Conservation (phyloP, 352 stramenopile genomes). For the Phytophthora colocasiae region DNA sequence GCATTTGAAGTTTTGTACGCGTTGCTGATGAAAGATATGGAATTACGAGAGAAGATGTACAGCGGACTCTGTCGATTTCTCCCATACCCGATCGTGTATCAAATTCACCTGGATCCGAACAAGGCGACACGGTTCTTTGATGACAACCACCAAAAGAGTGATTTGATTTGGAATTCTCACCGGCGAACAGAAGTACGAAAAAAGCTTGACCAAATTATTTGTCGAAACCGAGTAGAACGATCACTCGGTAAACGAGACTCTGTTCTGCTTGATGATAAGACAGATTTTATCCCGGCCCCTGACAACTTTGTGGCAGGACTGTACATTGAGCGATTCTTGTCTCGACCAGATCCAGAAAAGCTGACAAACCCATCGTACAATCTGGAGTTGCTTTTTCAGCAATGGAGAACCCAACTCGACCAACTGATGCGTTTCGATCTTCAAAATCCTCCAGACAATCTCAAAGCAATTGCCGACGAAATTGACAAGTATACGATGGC, state of each 20-base stretch:
- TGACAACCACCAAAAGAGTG: conserved; percentile 85
- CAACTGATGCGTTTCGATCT: conserved; percentile 68
- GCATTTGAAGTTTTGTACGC: conserved; percentile 87
- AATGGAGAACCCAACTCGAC: conserved; percentile 71
- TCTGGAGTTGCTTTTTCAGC: conserved; percentile 75
- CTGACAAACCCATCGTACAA: conserved; percentile 84
- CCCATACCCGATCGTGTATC: conserved; percentile 83
- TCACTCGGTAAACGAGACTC: conserved; percentile 81
- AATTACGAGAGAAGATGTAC: conserved; percentile 78
- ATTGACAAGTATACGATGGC: conserved; percentile 78
- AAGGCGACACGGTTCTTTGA: conserved; percentile 81
- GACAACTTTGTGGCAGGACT: conserved; percentile 78
- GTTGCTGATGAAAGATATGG: conserved; percentile 75
- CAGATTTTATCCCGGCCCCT: conserved; percentile 66
- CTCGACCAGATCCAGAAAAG: conserved; percentile 70
- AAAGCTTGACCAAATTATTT: conserved; percentile 81
- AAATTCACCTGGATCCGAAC: conserved; percentile 82
- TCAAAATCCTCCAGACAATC: conserved; percentile 58
- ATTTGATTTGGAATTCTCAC: conserved; percentile 87
- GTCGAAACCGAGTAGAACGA: conserved; percentile 74
- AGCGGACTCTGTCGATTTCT: conserved; percentile 74
- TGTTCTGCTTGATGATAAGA: conserved; percentile 71
- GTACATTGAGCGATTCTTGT: conserved; percentile 80
- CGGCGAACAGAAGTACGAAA: conserved; percentile 77
- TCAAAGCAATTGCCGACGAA: conserved; percentile 57